Evolutionary conservation across 768 basidiomycete species (phyloP), one percentile per base, ranked within the genome.

Genomic region (Russula compacta): DNA sequence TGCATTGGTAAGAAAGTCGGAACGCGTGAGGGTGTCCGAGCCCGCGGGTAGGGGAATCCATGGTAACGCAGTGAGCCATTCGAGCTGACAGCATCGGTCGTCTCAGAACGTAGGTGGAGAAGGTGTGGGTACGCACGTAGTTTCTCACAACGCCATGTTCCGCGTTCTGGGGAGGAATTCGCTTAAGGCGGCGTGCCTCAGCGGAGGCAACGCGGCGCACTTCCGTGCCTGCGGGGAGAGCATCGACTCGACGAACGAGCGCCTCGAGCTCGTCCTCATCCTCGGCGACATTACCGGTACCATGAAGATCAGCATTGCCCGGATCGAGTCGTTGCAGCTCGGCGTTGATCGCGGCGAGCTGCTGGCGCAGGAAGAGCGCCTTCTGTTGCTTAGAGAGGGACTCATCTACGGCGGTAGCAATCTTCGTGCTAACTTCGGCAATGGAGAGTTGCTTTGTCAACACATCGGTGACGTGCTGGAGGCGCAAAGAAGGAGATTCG

Each of bases 141-240:
- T 78, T 86, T 51, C 90, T 78, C 53, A 94, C 86, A 39, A 95
- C 93, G 4, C 92, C 91, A 69, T 90, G 84, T 76, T 97, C 95
- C 2, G 92, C 90, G 54, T 89, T 91, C 17, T 92, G 90, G 38
- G 85, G 83, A 0, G 92, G 92, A n/a, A 92, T 95, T 19, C 92
- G 83, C 71, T 85, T 87, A 36, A 97, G 74, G 46, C 95, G 76
- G 67, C 84, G 82, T 82, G 89, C 90, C 70, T 98, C 95, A 38
- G 90, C 74, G 0, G 86, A 80, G 24, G 87, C 88, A 71, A 88
- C 85, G 71, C 86, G 89, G 44, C 89, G 79, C 70, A 92, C 91
- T 70, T 94, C 92, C 40, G 81, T 84, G 14, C 85, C 86, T 11
- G 76, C 75, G 11, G 79, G 80, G 77, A 92, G 85, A 0, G 83